Conservation (phyloP, 768 basidiomycete genomes). For the Auricularia heimuer region DNA sequence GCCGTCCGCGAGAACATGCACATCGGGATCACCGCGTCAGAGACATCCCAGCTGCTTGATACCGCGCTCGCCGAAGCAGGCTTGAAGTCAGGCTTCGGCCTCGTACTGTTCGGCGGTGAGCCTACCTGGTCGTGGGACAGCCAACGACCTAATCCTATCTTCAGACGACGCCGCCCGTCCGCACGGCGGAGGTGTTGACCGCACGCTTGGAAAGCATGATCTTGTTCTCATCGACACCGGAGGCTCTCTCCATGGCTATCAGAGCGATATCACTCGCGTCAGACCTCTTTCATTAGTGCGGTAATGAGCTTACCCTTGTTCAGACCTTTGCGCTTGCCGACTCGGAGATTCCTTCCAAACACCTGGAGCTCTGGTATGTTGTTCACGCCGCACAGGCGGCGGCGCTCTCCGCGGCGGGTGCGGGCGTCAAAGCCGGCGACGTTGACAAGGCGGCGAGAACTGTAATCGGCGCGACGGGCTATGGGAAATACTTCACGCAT, state of each 20-base stretch:
- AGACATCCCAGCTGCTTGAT: constrained; percentile 49
- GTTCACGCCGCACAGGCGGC: constrained; percentile 55
- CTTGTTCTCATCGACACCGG: constrained; percentile 69
- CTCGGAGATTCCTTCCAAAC: constrained; percentile 42
- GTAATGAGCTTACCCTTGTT: background rate
- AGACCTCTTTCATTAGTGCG: constrained; percentile 12
- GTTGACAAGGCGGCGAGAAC: constrained; percentile 57
- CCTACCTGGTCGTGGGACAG: constrained; percentile 8
- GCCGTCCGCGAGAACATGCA: constrained; percentile 48
- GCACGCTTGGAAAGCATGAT: constrained; percentile 43
- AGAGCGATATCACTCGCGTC: constrained; percentile 72
- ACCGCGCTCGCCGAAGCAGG: constrained; percentile 49
- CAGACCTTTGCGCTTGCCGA: constrained; percentile 58
- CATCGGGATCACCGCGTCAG: constrained; percentile 69
- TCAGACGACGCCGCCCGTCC: constrained; percentile 80
- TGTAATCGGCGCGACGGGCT: constrained; percentile 33
- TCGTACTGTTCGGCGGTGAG: constrained; percentile 74
- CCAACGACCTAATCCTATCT: background rate
- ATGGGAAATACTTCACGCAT: constrained; percentile 64
- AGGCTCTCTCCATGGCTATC: constrained; percentile 62
- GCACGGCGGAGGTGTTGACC: constrained; percentile 71
- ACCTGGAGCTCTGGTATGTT: constrained; percentile 50
- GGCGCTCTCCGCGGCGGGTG: constrained; percentile 39
- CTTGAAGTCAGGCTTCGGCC: constrained; percentile 43
- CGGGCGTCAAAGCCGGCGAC: constrained; percentile 38